A percentile compares a stretch with the other conserved stretches of the same genome.
These are phyloP conservation scores for Populus alba DNA, from an alignment of 345 rosid genomes.

Conservation along the genomic window DNA sequence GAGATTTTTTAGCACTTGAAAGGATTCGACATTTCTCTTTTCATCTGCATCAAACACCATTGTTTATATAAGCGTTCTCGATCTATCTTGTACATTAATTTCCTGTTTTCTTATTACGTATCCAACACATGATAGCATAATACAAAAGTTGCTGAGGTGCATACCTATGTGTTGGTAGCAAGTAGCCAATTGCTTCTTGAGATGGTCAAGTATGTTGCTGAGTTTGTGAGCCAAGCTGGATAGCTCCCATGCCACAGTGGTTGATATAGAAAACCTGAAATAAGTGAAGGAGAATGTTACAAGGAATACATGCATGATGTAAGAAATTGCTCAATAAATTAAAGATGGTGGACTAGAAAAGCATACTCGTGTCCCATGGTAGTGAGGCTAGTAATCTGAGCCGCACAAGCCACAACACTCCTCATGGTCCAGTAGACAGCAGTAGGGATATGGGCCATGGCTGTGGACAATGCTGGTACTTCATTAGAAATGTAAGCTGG, in stretches of 20 bases:
- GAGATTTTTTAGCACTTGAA: conserved; percentile 41
- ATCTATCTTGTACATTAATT: neutral
- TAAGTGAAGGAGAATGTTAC: too few species aligned
- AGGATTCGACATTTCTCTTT: conserved; percentile 54
- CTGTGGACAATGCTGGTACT: conserved; percentile 37
- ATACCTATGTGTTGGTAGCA: too few species aligned
- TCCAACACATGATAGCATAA: too few species aligned
- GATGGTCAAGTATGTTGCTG: too few species aligned
- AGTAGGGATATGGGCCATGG: conserved; percentile 50
- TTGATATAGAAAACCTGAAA: too few species aligned
- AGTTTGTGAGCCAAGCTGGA: too few species aligned
- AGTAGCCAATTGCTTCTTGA: too few species aligned
- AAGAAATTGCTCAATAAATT: too few species aligned
- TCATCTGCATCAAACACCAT: conserved; percentile 46
- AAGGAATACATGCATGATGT: too few species aligned
- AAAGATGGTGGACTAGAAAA: neutral
- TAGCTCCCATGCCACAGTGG: too few species aligned
- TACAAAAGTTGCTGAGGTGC: too few species aligned
- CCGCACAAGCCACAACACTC: conserved; percentile 59
- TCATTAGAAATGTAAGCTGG: conserved; percentile 46
- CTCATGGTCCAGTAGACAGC: conserved; percentile 72
- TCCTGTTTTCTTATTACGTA: neutral
- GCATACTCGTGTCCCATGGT: conserved; percentile 65
- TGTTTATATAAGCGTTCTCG: neutral
- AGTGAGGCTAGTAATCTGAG: conserved; percentile 58